Evolutionary conservation across 75 land plant genomes (phyloP), one percentile per base, ranked within the genome.

Genomic region (Picea glauca): DNA sequence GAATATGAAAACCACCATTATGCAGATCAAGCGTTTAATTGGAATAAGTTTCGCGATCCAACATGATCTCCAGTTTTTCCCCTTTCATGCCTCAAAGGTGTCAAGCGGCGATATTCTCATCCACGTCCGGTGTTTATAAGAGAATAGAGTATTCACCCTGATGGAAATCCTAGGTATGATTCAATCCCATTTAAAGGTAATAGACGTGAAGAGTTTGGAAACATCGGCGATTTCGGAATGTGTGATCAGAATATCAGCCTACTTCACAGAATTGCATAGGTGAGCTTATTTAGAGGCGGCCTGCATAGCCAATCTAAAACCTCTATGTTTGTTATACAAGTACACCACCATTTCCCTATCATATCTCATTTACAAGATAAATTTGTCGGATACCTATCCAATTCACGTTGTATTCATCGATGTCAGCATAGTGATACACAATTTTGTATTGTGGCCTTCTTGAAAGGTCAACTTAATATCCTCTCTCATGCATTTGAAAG

Each of bases 291-390:
- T 26, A 26, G 26, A 26, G 0, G 26, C 26, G 0, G 26, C 26
- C 26, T 26, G 26, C 26, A 26, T 26, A 75, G 95, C 98, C 12
- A 91, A 95, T 3, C 82, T 94, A 78, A 87, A 88, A 13, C 98
- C 98, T 33, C 85, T 94, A 60, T 82, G 91, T 0, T 65, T 94
- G 26, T 26, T 26, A 26, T 26, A 26, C 26, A 26, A 26, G 26
- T 26, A 0, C 26, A 26, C 26, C 26, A 93, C 98, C 9, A 92
- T 91, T 56, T 93, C 98, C 11, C 80, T 94, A 73, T 89, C 91
- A n/a, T 94, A 94, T 87, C 95, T 95, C 17, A 90, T 94, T 43
- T 94, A 92, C 79, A 89, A 89, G 87, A 92, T 93, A 26, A 0
- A 26, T 26, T 26, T 26, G 26, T 26, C 26, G 0, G 26, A 26